Conservation (phyloP, 345 rosid genomes). For the Durio zibethinus region DNA sequence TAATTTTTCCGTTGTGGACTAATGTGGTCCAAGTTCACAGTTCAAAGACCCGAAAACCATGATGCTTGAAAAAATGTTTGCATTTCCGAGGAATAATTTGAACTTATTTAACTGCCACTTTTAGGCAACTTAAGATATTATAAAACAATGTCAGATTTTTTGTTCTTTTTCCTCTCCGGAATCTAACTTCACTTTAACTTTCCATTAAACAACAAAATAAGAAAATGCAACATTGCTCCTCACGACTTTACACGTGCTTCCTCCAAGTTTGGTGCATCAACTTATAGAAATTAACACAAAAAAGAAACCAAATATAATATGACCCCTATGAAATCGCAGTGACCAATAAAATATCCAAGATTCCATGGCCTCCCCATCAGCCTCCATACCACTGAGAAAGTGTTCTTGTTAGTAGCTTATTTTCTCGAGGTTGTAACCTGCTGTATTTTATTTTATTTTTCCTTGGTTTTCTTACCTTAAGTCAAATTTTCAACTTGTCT, state of each 20-base stretch:
- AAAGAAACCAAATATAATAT: conserved; percentile 15
- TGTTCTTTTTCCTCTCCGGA: conserved; percentile 32
- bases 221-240: conserved; percentile 33
- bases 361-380: conserved; percentile 35
- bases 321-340: conserved; percentile 30
- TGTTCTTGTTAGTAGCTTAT: conserved; percentile 5
- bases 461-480: conserved; percentile 14
- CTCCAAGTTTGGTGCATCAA: conserved; percentile 32
- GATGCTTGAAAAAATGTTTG: neutral
- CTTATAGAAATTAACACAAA: conserved; percentile 33
- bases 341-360: conserved; percentile 39
- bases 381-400: conserved; percentile 8
- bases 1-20: neutral
- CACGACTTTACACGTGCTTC: conserved; percentile 55
- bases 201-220: conserved; percentile 47
- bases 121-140: neutral
- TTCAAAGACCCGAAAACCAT: neutral
- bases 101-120: neutral
- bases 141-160: conserved; percentile 11
- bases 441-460: neutral
- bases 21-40: neutral
- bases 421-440: conserved; percentile 28
- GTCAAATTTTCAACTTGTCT: conserved; percentile 39
- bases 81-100: neutral
- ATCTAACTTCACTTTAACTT: conserved; percentile 38